Base-by-base conservation (phyloP, 495 filamentous ascomycete species). In the Thermothielavioides terrestris region DNA sequence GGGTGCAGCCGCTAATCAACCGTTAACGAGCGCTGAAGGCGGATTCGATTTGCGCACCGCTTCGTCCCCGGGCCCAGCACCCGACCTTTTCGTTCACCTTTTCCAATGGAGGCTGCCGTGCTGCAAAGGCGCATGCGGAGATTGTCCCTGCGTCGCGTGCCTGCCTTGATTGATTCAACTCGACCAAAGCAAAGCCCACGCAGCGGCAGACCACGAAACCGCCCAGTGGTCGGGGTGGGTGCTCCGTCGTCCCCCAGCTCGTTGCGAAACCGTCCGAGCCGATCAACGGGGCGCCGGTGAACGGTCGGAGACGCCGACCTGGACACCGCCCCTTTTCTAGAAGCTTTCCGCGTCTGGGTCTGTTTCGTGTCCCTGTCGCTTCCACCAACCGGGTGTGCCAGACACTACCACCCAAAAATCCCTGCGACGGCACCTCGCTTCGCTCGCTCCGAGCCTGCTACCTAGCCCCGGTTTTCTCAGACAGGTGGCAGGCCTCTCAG, bases 311-410 rank as follows among this genome's bases (percentile, higher is more conserved):
- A n/a, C 15, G 36, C 46, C 46, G 46, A 32, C 34, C 9, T 39
- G 34, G 45, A 38, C 34, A 38, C 34, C 15, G 39, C 39, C 39
- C 31, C 39, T 35, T 49, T 44, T 49, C 51, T 44, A 31, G 44
- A 49, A 49, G 37, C 32, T 23, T 48, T 49, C 51, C 17, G 28
- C 39, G 44, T 49, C 15, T 45, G 40, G 47, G 39, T 35, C 15
- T 34, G 45, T 54, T 50, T 54, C 46, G 46, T 45, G 40, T 50
- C 40, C 32, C 44, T 43, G 44, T 41, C 37, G 17, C 43, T 41
- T 32, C 21, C n/a, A n/a, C n/a, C n/a, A n/a, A n/a, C n/a, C n/a
- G n/a, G n/a, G n/a, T n/a, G n/a, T n/a, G n/a, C n/a, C n/a, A n/a
- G n/a, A n/a, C n/a, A n/a, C n/a, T n/a, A n/a, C n/a, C n/a, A n/a